Percentiles rank a stretch among this genome's conserved stretches.
Conservation (phyloP, 371 early-diverging fungal genomes). For the Rhizopus sp. region DNA sequence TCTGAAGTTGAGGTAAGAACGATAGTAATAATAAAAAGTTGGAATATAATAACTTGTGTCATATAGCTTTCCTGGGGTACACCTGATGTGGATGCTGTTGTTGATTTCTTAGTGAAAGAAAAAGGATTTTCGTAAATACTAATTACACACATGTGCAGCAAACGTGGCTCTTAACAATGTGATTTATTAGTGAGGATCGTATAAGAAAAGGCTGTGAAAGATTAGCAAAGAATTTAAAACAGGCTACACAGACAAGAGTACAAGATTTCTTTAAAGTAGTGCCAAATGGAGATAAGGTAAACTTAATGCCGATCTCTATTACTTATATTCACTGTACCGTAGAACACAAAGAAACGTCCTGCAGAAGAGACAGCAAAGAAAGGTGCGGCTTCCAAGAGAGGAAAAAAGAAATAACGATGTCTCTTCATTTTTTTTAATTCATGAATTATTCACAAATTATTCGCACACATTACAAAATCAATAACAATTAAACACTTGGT, state of each 20-base stretch:
- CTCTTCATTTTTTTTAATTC: neutral
- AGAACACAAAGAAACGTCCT: slow-evolving; percentile 6
- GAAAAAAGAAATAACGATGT: slow-evolving; percentile 10
- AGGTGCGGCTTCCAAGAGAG: slow-evolving; percentile 17
- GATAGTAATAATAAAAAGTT: neutral
- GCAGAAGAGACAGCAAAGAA: slow-evolving; percentile 10
- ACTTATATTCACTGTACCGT: neutral
- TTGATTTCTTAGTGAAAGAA: slow-evolving; percentile 90
- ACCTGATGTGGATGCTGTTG: slow-evolving; percentile 90
- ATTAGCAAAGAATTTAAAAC: slow-evolving; percentile 70
- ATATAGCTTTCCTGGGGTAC: slow-evolving; percentile 81
- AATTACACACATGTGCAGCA: neutral
- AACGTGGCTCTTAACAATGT: neutral
- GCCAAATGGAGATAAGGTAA: slow-evolving; percentile 21
- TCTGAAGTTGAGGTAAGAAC: slow-evolving; percentile 56
- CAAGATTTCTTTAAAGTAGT: slow-evolving; percentile 83
- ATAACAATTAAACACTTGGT: too few relatives aligned
- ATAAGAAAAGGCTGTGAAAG: slow-evolving; percentile 87
- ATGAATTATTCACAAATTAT: too few relatives aligned
- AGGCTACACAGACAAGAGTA: slow-evolving; percentile 88
- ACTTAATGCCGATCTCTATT: neutral
- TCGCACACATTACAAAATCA: too few relatives aligned
- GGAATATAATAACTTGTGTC: neutral
- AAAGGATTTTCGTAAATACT: slow-evolving; percentile 91
- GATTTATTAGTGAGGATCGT: slow-evolving; percentile 78